Conservation (phyloP, 495 filamentous ascomycete genomes). For the Talaromyces ruber region DNA sequence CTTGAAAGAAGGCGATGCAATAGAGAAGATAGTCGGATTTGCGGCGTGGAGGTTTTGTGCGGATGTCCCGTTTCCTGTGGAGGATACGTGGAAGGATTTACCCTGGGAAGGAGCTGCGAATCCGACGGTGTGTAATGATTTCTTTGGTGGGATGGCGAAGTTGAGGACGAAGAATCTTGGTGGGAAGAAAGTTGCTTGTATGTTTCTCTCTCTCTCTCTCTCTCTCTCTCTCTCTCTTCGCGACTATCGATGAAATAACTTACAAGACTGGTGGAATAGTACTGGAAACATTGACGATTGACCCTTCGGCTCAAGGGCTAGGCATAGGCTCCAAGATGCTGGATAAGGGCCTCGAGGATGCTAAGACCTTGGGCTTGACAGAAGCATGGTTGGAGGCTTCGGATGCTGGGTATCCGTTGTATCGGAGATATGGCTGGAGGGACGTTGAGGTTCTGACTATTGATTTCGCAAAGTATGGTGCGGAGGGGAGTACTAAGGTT, state of each 20-base stretch:
- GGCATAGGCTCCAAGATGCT: slow-evolving; percentile 23
- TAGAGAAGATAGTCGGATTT: slow-evolving; percentile 3
- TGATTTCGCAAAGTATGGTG: slow-evolving; percentile 17
- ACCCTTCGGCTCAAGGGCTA: slow-evolving; percentile 25
- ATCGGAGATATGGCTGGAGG: slow-evolving; percentile 27
- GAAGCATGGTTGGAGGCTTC: slow-evolving; percentile 25
- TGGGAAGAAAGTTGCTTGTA: slow-evolving; percentile 10
- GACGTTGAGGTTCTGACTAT: slow-evolving; percentile 18
- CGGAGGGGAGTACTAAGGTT: slow-evolving; percentile 17
- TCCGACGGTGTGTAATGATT: slow-evolving; percentile 7
- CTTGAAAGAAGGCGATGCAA: background rate
- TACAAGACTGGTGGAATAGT: background rate
- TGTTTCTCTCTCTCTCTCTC: background rate
- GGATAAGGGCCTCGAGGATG: slow-evolving; percentile 16
- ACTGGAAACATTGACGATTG: slow-evolving; percentile 12
- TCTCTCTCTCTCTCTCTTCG: no score
- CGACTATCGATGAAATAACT: background rate
- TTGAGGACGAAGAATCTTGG: slow-evolving; percentile 10
- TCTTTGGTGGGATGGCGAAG: slow-evolving; percentile 6
- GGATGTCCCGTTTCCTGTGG: background rate
- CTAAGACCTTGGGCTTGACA: slow-evolving; percentile 16
- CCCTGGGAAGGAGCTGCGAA: background rate
- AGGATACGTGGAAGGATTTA: slow-evolving; percentile 5
- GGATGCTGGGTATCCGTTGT: slow-evolving; percentile 18
- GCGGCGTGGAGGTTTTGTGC: slow-evolving; percentile 4